phyloP scores from a whole-genome alignment of 345 rosid species.

The Salix udensis region DNA sequence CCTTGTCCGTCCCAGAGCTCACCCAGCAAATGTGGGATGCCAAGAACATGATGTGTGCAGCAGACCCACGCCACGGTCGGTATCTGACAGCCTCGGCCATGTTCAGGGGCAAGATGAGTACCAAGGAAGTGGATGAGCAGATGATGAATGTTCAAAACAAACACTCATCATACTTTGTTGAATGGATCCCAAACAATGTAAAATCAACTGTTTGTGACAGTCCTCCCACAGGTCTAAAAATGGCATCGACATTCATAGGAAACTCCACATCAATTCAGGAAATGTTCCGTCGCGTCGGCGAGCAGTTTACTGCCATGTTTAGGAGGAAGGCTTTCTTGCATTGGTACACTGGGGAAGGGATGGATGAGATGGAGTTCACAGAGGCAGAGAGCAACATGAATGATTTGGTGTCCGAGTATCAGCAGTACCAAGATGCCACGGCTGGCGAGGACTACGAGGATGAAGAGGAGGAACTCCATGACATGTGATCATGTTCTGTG shows the following conservation, averaged over 20 bases:
- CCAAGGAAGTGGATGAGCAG: conserved; percentile 53
- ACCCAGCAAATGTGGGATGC: conserved; percentile 58
- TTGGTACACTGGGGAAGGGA: conserved; percentile 65
- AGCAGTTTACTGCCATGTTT: conserved; percentile 64
- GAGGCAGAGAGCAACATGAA: conserved; percentile 61
- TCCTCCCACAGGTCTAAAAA: conserved; percentile 47
- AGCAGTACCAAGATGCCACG: conserved; percentile 54
- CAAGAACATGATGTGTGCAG: conserved; percentile 56
- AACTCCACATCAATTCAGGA: conserved; percentile 52
- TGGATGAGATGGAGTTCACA: conserved; percentile 73
- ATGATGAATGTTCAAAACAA: conserved; percentile 73
- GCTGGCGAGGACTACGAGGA: conserved; percentile 40
- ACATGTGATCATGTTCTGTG: background rate
- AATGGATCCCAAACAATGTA: conserved; percentile 64
- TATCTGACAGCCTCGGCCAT: conserved; percentile 51
- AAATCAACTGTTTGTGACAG: conserved; percentile 50
- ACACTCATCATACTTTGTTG: conserved; percentile 63
- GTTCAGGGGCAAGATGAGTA: conserved; percentile 52
- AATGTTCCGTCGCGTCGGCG: conserved; percentile 44
- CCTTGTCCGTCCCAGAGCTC: conserved; percentile 48
- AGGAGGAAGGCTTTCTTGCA: conserved; percentile 77
- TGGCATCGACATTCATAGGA: conserved; percentile 50
- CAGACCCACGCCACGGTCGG: conserved; percentile 44
- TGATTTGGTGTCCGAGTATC: conserved; percentile 50
- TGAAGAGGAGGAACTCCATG: conserved; percentile 29